Percentiles rank a stretch among this genome's conserved stretches.
These are phyloP conservation scores for Pisolithus marmoratus DNA, from an alignment of 768 basidiomycete species.

Conservation along the genomic window DNA sequence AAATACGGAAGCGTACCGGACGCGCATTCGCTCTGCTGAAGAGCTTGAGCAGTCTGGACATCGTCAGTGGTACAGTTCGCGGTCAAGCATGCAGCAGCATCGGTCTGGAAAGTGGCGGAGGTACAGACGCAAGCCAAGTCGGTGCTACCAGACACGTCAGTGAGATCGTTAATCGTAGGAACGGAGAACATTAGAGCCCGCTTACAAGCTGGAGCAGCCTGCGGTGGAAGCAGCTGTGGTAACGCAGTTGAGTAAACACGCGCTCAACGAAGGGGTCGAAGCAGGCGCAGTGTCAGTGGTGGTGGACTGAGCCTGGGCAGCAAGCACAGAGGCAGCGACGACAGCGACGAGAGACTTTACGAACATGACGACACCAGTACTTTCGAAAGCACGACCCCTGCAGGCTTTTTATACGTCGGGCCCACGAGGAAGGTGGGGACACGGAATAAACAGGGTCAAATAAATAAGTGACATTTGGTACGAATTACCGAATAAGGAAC, in stretches of 20 bases:
- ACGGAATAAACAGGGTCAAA: too few species aligned
- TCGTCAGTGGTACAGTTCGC: constrained; percentile 28
- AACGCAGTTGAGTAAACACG: constrained; percentile 12
- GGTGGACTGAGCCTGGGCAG: constrained; percentile 16
- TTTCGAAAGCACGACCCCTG: too few species aligned
- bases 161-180: background rate
- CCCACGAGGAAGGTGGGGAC: too few species aligned
- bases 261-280: constrained; percentile 1
- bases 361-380: constrained; percentile 11
- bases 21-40: constrained; percentile 31
- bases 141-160: background rate
- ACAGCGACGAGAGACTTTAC: constrained; percentile 15
- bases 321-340: constrained; percentile 11
- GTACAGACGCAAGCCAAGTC: background rate
- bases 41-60: constrained; percentile 19
- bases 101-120: constrained; percentile 20
- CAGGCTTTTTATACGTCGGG: too few species aligned
- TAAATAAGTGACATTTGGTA: too few species aligned
- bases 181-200: background rate
- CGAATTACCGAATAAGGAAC: too few species aligned
- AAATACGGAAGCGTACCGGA: constrained; percentile 4
- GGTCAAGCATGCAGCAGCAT: constrained; percentile 25
- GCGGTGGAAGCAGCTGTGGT: background rate
- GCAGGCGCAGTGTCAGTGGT: background rate
- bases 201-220: constrained; percentile 24